A percentile compares a stretch with the other conserved stretches of the same genome.
Evolutionary conservation across 2,329 filamentous ascomycete genomes (phyloP).

Genomic region (Verticillium albo-atrum): DNA sequence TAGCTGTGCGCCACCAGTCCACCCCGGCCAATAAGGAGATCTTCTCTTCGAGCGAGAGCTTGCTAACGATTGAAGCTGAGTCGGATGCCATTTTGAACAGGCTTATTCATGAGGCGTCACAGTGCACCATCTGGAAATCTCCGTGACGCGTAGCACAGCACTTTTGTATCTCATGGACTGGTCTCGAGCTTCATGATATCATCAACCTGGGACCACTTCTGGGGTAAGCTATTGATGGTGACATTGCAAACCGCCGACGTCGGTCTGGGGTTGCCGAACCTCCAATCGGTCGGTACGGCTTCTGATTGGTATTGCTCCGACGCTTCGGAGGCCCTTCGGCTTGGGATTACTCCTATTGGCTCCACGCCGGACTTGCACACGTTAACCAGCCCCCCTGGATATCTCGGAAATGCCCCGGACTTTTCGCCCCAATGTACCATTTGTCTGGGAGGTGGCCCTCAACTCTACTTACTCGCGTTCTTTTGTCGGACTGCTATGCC

Average conservation of each 20-base stretch:
- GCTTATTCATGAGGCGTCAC: neutral
- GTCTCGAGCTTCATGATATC: neutral
- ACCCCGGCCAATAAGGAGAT: neutral
- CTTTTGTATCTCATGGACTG: neutral
- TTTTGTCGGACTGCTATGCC: neutral
- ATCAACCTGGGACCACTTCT: neutral
- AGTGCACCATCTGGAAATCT: neutral
- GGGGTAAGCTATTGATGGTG: neutral
- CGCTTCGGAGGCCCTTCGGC: neutral
- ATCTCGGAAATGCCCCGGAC: neutral
- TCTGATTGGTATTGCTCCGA: neutral
- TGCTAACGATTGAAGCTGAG: neutral
- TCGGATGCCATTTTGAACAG: neutral
- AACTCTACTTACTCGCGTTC: neutral
- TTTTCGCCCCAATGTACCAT: neutral
- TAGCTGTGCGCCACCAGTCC: slow-evolving; percentile 7
- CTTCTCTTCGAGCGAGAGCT: slow-evolving; percentile 5
- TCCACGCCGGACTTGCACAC: neutral
- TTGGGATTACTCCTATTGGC: neutral
- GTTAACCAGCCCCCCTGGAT: neutral
- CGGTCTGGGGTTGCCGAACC: neutral
- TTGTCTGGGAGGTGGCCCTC: neutral
- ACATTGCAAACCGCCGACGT: neutral
- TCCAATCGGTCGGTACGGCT: neutral
- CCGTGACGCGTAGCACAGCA: too few relatives aligned